A percentile compares a stretch with the other conserved stretches of the same genome.
Evolutionary conservation across 768 basidiomycete species (phyloP).

Genomic region (Mrakia gelida): DNA sequence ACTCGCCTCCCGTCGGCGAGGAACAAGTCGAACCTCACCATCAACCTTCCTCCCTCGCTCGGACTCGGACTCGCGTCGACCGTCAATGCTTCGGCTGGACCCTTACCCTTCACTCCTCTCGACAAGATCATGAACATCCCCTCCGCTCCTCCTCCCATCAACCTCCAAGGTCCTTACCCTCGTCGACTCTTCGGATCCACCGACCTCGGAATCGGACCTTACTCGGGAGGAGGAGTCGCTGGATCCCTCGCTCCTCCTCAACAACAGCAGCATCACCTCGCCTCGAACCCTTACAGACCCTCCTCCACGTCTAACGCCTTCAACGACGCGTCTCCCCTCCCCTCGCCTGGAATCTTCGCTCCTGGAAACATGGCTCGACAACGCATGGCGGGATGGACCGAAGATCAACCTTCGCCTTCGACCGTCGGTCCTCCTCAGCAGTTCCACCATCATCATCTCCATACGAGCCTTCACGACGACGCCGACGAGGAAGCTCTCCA

Average conservation of each 20-base stretch:
- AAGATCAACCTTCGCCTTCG: not conserved
- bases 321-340: not conserved
- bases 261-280: not conserved
- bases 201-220: not conserved
- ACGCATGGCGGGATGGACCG: not conserved
- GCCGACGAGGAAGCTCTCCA: no score
- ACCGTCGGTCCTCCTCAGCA: no score
- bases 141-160: constrained; percentile 1
- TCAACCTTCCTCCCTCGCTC: not conserved
- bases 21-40: not conserved
- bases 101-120: not conserved
- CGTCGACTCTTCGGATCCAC: not conserved
- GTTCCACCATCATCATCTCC: no score
- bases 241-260: not conserved
- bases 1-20: not conserved
- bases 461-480: no score
- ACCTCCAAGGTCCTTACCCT: not conserved
- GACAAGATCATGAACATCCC: constrained; percentile 3
- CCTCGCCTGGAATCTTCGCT: not conserved
- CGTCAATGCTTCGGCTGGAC: not conserved
- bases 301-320: no score
- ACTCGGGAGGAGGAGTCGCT: not conserved
- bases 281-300: not conserved
- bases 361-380: not conserved
- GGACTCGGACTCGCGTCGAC: not conserved